Conservation (phyloP, 495 filamentous ascomycete species). For the Neurospora pannonica region DNA sequence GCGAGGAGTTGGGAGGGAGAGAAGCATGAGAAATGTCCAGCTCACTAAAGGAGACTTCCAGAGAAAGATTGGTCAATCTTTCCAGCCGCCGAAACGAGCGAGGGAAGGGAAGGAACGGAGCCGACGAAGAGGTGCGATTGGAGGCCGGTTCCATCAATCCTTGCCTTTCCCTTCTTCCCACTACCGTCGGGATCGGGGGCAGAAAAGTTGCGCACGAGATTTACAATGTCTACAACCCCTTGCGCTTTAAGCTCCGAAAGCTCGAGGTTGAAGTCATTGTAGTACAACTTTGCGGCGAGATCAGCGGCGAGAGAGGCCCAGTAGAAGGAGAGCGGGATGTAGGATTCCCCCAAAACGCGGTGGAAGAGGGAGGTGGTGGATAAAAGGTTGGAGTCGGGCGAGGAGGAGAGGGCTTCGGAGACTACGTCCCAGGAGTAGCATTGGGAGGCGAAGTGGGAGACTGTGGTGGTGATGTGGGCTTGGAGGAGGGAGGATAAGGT, state of each 20-base stretch:
- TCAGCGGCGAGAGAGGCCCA: constrained; percentile 26
- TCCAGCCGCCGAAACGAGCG: constrained; percentile 26
- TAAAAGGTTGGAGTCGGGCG: constrained; percentile 30
- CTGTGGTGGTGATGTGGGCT: constrained; percentile 40
- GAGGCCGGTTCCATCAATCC: constrained; percentile 49
- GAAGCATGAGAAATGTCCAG: constrained; percentile 43
- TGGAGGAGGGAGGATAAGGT: constrained; percentile 35
- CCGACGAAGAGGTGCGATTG: constrained; percentile 49
- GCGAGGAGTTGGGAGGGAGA: constrained; percentile 22
- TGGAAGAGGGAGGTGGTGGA: constrained; percentile 29
- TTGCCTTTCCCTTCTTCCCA: neutral
- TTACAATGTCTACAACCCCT: constrained; percentile 35
- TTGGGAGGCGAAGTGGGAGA: constrained; percentile 37
- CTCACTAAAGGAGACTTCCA: constrained; percentile 51
- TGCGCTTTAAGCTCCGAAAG: constrained; percentile 35
- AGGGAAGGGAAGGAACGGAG: constrained; percentile 25
- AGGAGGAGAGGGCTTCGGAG: constrained; percentile 36
- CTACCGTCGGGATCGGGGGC: constrained; percentile 12
- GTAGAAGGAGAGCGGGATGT: constrained; percentile 36
- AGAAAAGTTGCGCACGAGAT: constrained; percentile 28
- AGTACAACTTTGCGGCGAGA: constrained; percentile 37
- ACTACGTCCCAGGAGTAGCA: constrained; percentile 44
- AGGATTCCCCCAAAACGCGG: constrained; percentile 28
- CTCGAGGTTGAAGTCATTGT: constrained; percentile 60
- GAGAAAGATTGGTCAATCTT: constrained; percentile 25